These are phyloP conservation scores for Lotmaria passim DNA, from an alignment of 208 protist genomes.

Conservation along the genomic window DNA sequence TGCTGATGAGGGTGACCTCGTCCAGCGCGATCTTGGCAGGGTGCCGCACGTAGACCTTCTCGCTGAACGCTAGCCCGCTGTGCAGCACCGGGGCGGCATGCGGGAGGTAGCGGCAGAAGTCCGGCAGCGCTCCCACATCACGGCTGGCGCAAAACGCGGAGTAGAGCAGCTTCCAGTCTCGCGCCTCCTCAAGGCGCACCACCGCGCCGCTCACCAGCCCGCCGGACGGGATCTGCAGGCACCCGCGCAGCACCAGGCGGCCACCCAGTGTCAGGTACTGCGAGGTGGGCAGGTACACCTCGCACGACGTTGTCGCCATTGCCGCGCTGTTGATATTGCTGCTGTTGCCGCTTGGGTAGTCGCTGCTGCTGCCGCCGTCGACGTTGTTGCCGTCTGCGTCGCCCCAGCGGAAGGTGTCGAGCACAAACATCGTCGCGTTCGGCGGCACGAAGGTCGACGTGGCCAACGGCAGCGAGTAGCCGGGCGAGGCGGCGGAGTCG, in stretches of 20 bases:
- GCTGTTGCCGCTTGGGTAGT: not conserved
- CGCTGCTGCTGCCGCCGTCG: not conserved
- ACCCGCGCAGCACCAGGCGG: constrained; percentile 52
- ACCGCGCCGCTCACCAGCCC: constrained; percentile 47
- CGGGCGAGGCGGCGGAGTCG: not conserved
- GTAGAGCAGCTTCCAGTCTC: constrained; percentile 39
- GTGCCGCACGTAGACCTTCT: constrained; percentile 46
- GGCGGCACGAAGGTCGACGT: constrained; percentile 41
- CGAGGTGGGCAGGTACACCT: constrained; percentile 39
- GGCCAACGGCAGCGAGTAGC: constrained; percentile 22
- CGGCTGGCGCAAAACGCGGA: constrained; percentile 19
- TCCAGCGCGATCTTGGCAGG: constrained; percentile 41
- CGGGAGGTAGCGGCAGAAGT: constrained; percentile 25
- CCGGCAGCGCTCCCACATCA: constrained; percentile 13
- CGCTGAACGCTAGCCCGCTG: constrained; percentile 44
- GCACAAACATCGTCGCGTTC: constrained; percentile 40
- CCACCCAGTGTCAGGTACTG: constrained; percentile 55
- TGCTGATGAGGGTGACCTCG: constrained; percentile 40
- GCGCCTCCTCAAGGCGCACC: constrained; percentile 29
- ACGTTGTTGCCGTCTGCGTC: not conserved
- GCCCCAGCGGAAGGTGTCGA: constrained; percentile 40
- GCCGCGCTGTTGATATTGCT: too few relatives aligned
- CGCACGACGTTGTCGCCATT: constrained; percentile 11
- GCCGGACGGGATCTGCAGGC: constrained; percentile 46
- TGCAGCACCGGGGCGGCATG: constrained; percentile 9